Evolutionary conservation across 305 asterid species (phyloP).

Genomic region (Fraxinus angustifolia): DNA sequence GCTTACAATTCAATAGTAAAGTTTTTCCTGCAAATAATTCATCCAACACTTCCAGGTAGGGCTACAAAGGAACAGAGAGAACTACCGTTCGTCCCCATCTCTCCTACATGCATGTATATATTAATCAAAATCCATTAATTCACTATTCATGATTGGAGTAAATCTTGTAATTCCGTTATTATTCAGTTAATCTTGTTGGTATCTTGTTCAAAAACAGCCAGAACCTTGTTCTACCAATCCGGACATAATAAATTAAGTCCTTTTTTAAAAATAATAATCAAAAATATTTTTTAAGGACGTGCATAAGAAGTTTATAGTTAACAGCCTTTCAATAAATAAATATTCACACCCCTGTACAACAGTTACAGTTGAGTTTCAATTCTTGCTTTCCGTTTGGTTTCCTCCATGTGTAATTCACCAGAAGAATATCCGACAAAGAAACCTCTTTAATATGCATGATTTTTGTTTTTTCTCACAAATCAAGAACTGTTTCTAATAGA

Average conservation of each 20-base stretch:
- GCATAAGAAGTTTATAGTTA: background rate
- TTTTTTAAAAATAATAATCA: background rate
- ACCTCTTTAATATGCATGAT: background rate
- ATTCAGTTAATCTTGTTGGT: background rate
- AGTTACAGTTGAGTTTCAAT: background rate
- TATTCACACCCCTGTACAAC: background rate
- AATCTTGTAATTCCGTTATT: background rate
- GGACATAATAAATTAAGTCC: background rate
- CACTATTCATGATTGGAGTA: background rate
- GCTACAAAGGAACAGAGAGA: background rate
- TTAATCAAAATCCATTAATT: background rate
- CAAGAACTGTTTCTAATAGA: background rate
- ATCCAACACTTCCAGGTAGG: background rate
- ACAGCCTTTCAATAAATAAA: background rate
- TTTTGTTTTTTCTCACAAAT: background rate
- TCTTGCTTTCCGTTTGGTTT: background rate
- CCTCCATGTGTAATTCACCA: background rate
- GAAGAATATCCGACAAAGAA: background rate
- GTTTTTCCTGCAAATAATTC: background rate
- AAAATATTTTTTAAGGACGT: background rate
- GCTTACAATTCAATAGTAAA: background rate
- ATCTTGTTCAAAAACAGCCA: background rate
- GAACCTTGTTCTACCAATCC: background rate
- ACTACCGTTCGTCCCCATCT: background rate
- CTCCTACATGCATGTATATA: background rate